These are phyloP conservation scores for Ichthyophthirius multifiliis DNA, from an alignment of 169 alveolate genomes.

Conservation along the genomic window DNA sequence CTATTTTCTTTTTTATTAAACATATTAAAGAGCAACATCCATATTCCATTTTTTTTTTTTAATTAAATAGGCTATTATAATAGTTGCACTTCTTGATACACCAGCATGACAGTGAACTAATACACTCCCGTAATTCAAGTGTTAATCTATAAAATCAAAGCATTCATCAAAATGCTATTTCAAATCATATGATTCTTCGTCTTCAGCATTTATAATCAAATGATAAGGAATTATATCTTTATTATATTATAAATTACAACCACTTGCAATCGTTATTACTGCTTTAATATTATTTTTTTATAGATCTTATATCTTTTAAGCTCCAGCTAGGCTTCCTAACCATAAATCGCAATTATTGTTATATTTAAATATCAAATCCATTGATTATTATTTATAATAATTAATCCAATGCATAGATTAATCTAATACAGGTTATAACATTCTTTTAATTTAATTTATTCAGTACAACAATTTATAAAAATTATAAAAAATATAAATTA, in stretches of 20 bases:
- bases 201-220: background rate
- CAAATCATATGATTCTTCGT: conserved; percentile 9
- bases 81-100: conserved; percentile 37
- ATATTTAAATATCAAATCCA: background rate
- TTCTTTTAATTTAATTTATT: too few relatives aligned
- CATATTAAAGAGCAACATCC: conserved; percentile 28
- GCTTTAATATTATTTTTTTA: conserved; percentile 7
- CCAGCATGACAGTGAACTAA: conserved; percentile 44
- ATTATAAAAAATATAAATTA: too few relatives aligned
- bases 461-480: too few relatives aligned
- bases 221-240: background rate
- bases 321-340: conserved; percentile 5
- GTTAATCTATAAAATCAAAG: conserved; percentile 19
- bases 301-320: background rate
- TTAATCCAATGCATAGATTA: too few relatives aligned
- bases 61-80: conserved; percentile 48
- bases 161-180: conserved; percentile 4
- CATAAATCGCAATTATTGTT: background rate
- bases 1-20: background rate
- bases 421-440: too few relatives aligned
- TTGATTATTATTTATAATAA: background rate
- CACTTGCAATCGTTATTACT: background rate
- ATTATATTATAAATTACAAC: background rate
- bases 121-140: conserved; percentile 23
- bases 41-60: conserved; percentile 11